Evolutionary conservation across 2,329 filamentous ascomycete species (phyloP).

Genomic region (Fusarium solani-melongenae): DNA sequence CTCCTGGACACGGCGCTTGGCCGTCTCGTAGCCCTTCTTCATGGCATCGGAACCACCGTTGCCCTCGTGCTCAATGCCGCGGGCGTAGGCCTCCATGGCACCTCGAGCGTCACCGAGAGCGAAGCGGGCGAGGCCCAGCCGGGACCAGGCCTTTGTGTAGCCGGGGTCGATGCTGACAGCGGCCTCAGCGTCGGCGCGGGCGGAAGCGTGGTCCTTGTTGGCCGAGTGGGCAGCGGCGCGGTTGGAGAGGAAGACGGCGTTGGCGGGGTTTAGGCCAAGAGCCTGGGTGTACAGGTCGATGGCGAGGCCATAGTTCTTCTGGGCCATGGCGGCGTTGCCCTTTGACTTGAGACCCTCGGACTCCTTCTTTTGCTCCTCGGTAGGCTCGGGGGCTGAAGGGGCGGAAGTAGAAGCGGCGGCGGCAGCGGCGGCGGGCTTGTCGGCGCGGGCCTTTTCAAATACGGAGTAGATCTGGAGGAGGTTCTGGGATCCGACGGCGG

Average conservation of each 20-base stretch:
- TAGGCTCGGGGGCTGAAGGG: constrained; percentile 41
- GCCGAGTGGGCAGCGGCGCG: constrained; percentile 93
- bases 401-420: constrained; percentile 43
- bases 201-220: constrained; percentile 83
- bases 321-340: constrained; percentile 94
- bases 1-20: constrained; percentile 87
- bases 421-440: constrained; percentile 55
- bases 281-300: constrained; percentile 92
- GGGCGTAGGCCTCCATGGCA: constrained; percentile 92
- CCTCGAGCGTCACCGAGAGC: constrained; percentile 91
- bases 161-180: constrained; percentile 88
- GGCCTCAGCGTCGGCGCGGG: constrained; percentile 88
- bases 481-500: constrained; percentile 86
- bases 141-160: constrained; percentile 98
- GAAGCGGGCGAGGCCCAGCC: constrained; percentile 90
- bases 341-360: constrained; percentile 90
- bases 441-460: constrained; percentile 84
- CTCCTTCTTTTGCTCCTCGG: constrained; percentile 76
- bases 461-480: constrained; percentile 93
- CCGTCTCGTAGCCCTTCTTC: constrained; percentile 97
- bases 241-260: constrained; percentile 98
- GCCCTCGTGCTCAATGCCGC: constrained; percentile 93
- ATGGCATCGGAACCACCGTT: constrained; percentile 95
- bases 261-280: constrained; percentile 81
- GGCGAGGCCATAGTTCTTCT: constrained; percentile 87